A percentile compares a stretch with the other conserved stretches of the same genome.
Conservation (phyloP, 805 yeast genomes). For the Ogataea nakhonphanomensis region DNA sequence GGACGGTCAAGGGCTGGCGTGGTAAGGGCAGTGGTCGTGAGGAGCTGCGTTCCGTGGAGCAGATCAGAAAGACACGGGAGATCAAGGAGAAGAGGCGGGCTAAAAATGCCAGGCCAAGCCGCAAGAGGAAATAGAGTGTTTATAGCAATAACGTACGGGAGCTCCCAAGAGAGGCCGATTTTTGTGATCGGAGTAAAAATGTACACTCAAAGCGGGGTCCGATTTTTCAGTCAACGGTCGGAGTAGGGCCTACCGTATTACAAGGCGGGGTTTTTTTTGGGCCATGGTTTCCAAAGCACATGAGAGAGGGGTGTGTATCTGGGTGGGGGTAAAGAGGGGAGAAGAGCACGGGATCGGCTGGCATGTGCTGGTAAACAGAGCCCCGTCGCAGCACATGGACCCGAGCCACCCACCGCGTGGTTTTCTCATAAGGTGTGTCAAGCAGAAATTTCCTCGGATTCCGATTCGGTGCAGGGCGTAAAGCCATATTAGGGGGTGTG, state of each 20-base stretch:
- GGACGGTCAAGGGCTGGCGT: slow-evolving; percentile 61
- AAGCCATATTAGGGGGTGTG: slow-evolving; percentile 6
- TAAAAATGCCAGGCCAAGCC: slow-evolving; percentile 80
- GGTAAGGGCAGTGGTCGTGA: slow-evolving; percentile 41
- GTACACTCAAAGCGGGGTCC: not conserved
- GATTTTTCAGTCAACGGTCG: not conserved
- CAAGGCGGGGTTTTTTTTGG: slow-evolving; percentile 1
- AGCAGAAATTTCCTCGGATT: slow-evolving; percentile 3
- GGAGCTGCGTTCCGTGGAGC: slow-evolving; percentile 58
- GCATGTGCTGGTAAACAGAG: not conserved
- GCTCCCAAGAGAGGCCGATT: not conserved
- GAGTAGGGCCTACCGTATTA: not conserved
- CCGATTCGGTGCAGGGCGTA: slow-evolving; percentile 6
- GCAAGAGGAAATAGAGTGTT: slow-evolving; percentile 33
- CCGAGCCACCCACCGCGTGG: too few relatives aligned
- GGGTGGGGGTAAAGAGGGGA: slow-evolving; percentile 12
- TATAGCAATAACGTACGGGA: not conserved
- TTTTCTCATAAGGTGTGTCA: too few relatives aligned
- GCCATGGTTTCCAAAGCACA: not conserved
- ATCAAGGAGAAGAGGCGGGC: slow-evolving; percentile 67
- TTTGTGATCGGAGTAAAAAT: not conserved
- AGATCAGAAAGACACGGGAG: slow-evolving; percentile 75
- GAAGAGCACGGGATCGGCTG: not conserved
- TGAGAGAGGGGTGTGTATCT: slow-evolving; percentile 1
- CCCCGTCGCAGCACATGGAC: too few relatives aligned